phyloP scores from a whole-genome alignment of 2,329 filamentous ascomycete genomes.

The Fusarium coffeatum region DNA sequence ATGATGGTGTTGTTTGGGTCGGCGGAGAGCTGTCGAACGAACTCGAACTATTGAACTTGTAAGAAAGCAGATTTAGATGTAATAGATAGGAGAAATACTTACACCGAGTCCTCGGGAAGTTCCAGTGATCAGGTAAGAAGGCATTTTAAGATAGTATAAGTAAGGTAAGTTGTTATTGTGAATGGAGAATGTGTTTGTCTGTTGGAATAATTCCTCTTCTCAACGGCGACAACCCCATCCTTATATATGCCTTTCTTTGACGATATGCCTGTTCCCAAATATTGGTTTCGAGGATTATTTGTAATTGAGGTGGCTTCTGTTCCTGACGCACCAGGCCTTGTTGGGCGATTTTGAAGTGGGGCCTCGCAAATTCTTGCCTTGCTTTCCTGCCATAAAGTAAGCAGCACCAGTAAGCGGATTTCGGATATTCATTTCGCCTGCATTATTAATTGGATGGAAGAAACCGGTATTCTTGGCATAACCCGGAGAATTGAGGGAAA shows the following conservation, averaged over 20 bases:
- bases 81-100: not conserved
- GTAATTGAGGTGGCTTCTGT: not conserved
- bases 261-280: not conserved
- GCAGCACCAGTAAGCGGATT: not conserved
- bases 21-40: conserved; percentile 57
- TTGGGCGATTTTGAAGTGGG: not conserved
- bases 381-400: fast-evolving
- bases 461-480: not conserved
- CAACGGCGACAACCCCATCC: fast-evolving
- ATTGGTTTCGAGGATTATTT: not conserved
- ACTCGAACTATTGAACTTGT: conserved; percentile 39
- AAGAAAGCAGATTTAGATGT: not conserved
- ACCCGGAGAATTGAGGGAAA: not conserved
- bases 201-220: fast-evolving
- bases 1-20: conserved; percentile 55
- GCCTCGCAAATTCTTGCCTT: conserved; percentile 25
- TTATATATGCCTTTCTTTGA: not conserved
- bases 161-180: not conserved
- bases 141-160: conserved; percentile 14
- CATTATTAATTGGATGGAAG: not conserved
- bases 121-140: conserved; percentile 34
- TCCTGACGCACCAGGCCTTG: not conserved
- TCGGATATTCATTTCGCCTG: not conserved
- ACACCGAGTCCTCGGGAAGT: conserved; percentile 40
- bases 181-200: not conserved